Percentiles rank a stretch among this genome's conserved stretches.
Evolutionary conservation across 306 rosid species (phyloP).

Genomic region (Vicia faba): DNA sequence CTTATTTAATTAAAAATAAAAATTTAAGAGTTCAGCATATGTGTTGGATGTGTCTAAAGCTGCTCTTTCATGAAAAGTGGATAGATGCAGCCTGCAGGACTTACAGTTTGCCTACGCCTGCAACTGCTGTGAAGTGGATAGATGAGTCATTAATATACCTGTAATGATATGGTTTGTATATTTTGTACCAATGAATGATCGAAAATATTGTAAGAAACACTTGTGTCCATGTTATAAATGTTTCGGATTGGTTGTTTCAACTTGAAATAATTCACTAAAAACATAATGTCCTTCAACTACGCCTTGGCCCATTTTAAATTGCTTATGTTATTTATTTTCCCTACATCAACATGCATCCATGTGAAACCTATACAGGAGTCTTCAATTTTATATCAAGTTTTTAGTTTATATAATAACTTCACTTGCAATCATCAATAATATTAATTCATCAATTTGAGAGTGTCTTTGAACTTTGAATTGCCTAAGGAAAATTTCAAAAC

Average conservation of each 20-base stretch:
- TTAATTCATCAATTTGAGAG: too few relatives aligned
- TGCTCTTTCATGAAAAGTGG: too few relatives aligned
- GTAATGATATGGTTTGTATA: background rate
- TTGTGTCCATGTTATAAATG: conserved; percentile 21
- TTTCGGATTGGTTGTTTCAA: conserved; percentile 20
- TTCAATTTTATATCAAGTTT: background rate
- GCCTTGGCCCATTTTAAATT: background rate
- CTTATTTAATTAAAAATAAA: too few relatives aligned
- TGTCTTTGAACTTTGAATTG: too few relatives aligned
- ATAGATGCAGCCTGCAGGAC: too few relatives aligned
- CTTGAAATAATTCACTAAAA: background rate
- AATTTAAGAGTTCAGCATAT: too few relatives aligned
- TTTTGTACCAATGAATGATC: background rate
- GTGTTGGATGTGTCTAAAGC: too few relatives aligned
- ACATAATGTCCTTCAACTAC: background rate
- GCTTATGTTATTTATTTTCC: conserved; percentile 6
- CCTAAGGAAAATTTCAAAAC: too few relatives aligned
- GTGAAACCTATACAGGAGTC: background rate
- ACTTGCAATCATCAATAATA: too few relatives aligned
- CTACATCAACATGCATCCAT: background rate
- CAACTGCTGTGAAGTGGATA: background rate
- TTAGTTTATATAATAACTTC: background rate
- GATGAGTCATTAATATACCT: background rate
- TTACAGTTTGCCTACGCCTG: too few relatives aligned
- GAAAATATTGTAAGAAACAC: background rate